These are phyloP conservation scores for Aspergillus calidoustus DNA, from an alignment of 2,329 filamentous ascomycete genomes.

Conservation along the genomic window DNA sequence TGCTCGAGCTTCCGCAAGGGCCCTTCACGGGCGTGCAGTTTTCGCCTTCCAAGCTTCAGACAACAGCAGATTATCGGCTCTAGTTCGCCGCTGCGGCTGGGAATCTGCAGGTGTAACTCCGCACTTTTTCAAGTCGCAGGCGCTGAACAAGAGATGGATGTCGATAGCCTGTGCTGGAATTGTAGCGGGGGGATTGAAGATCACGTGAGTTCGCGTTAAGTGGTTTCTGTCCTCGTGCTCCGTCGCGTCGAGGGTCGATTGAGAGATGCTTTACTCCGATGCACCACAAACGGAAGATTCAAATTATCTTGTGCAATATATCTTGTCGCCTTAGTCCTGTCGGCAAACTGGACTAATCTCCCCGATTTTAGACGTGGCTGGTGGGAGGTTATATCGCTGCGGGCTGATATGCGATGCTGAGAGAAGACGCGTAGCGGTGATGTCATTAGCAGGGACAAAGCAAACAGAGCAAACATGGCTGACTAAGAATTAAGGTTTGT, in stretches of 20 bases:
- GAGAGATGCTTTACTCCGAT: background rate
- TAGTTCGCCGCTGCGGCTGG: background rate
- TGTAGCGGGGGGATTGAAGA: background rate
- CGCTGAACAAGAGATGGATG: background rate
- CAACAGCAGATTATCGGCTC: slow-evolving; percentile 1
- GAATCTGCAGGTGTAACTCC: slow-evolving; percentile 7
- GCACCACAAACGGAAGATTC: background rate
- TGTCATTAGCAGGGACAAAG: slow-evolving; percentile 27
- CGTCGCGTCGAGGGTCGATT: slow-evolving; percentile 20
- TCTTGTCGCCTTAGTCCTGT: slow-evolving; percentile 11
- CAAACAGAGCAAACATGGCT: slow-evolving; percentile 28
- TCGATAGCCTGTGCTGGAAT: background rate
- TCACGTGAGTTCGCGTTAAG: slow-evolving; percentile 42
- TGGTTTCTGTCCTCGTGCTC: slow-evolving; percentile 26
- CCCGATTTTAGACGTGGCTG: background rate
- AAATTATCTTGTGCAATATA: background rate
- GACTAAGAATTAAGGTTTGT: slow-evolving; percentile 26
- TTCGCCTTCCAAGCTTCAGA: background rate
- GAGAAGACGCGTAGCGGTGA: slow-evolving; percentile 36
- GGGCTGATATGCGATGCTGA: slow-evolving; percentile 7
- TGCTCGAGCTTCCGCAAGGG: slow-evolving; percentile 6
- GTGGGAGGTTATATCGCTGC: background rate
- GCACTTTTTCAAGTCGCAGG: slow-evolving; percentile 12
- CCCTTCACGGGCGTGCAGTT: background rate
- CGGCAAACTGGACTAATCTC: background rate